phyloP scores from a whole-genome alignment of 2,329 filamentous ascomycete species.

The Magnaporthiopsis incrustans region DNA sequence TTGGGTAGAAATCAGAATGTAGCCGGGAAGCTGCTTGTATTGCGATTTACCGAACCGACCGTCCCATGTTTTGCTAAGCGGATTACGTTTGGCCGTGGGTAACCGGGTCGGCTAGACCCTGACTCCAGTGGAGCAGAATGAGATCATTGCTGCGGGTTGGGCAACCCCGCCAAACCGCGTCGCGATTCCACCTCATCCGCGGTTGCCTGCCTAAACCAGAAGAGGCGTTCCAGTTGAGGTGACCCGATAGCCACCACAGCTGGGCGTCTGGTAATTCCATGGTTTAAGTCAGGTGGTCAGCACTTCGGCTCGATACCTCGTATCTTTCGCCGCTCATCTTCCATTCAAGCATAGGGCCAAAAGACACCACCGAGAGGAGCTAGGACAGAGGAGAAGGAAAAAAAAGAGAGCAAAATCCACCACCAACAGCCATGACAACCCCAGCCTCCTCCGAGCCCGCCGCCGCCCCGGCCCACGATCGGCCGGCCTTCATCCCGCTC shows the following conservation, averaged over 20 bases:
- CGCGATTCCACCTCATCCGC: background rate
- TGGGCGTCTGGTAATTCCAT: no score
- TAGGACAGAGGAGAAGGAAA: no score
- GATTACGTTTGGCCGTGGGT: no score
- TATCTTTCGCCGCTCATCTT: background rate
- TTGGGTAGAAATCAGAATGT: no score
- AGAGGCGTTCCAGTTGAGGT: background rate
- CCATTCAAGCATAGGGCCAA: background rate
- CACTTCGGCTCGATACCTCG: background rate
- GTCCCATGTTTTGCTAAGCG: no score
- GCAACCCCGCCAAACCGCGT: background rate
- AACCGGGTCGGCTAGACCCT: background rate
- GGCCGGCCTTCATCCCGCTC: slow-evolving; percentile 46
- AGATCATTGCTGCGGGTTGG: background rate
- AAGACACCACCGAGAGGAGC: no score
- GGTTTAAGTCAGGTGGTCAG: background rate
- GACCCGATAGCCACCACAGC: background rate
- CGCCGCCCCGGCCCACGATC: background rate
- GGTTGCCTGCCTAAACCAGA: background rate
- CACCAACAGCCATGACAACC: background rate
- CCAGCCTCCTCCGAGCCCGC: no score
- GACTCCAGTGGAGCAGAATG: background rate
- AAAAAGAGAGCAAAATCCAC: no score
- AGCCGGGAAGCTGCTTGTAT: no score
- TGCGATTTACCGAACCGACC: no score